Conservation (phyloP, 306 rosid species). For the Dalbergia oliveri region DNA sequence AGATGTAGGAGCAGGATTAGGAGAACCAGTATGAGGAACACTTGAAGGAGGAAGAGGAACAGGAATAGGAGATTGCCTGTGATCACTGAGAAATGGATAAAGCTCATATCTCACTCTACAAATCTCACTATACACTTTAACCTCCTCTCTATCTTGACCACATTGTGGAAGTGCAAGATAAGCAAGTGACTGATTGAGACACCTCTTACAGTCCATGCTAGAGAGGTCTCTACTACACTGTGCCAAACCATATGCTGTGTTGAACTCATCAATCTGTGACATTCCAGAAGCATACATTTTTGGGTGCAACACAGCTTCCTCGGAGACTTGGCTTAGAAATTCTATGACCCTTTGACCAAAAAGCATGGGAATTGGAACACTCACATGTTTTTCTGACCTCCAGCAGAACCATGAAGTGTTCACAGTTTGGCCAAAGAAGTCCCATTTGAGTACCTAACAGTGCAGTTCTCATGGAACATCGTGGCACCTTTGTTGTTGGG, state of each 20-base stretch:
- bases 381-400: neutral
- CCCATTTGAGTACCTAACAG: neutral
- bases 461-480: neutral
- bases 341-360: neutral
- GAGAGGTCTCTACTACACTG: slow-evolving; percentile 21
- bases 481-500: slow-evolving; percentile 9
- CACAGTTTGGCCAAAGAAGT: neutral
- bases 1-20: neutral
- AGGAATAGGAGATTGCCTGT: neutral
- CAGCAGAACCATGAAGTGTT: neutral
- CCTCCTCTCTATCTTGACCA: slow-evolving; percentile 1
- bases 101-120: slow-evolving; percentile 37
- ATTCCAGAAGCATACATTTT: slow-evolving; percentile 25
- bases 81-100: neutral
- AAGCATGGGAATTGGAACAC: neutral
- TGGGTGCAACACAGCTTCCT: neutral
- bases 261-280: neutral
- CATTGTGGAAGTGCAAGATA: neutral
- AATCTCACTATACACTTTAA: slow-evolving; percentile 10
- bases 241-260: slow-evolving; percentile 15
- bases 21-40: neutral
- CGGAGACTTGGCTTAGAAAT: neutral
- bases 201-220: neutral
- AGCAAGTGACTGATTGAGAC: slow-evolving; percentile 5
- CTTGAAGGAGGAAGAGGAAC: neutral